Evolutionary conservation across 1,139 yeast species (phyloP), one percentile per base, ranked within the genome.

Genomic region (Sugiyamaella castrensis): DNA sequence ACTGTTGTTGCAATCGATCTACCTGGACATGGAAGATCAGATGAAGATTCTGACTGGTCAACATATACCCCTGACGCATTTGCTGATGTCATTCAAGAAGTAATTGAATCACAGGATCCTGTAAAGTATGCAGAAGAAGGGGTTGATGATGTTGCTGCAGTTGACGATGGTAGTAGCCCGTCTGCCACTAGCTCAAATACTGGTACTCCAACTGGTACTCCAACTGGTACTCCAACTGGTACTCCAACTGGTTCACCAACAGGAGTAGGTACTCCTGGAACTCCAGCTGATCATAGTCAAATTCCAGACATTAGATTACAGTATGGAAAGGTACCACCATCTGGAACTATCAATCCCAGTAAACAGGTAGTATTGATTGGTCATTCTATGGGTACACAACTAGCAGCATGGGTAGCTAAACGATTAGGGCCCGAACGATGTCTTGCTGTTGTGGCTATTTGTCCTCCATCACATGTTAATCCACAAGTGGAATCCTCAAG

Each of bases 301-400:
- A 19, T 19, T 19, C 24, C 24, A 19, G 5, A 19, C 5, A 19
- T 19, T 19, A 5, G 24, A 19, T 19, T 19, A 19, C 5, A 19
- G 3, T 3, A 19, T 19, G 24, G 24, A 19, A 19, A 19, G 5
- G 3, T 19, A 19, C 24, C 3, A 19, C 5, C 24, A 19, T 19
- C 24, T 19, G 24, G 24, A 13, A 10, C 37, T 1, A 27, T 37
- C 15, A 16, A n/a, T 10, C 45, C 49, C 10, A 45, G 26, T 30
- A 40, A 38, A 26, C 47, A 73, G 44, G 65, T 84, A n/a, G 75
- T 84, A 1, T 59, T 85, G 29, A 68, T 86, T 4, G 86, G 87
- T 9, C 94, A 85, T 64, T 84, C 92, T 1, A 82, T 84, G 87
- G 94, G 94, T 2, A 73, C 86, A 1, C 79, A 77, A 52, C 60